Conservation (phyloP, 768 basidiomycete genomes). For the Kwoniella botswanensis region DNA sequence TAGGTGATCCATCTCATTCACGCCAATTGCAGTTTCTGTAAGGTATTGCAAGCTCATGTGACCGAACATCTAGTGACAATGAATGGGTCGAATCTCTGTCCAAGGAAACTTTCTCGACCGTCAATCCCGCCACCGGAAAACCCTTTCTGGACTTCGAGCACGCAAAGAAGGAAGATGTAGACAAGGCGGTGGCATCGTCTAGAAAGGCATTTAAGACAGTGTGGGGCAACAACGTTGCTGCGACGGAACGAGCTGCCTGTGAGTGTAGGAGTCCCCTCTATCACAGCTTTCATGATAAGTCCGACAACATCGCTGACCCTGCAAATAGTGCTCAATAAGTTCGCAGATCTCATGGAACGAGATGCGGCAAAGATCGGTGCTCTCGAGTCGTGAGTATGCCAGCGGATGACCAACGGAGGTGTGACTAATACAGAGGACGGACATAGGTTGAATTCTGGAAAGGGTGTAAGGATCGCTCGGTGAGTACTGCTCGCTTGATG, state of each 20-base stretch:
- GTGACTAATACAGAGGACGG: neutral
- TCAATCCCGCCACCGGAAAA: constrained; percentile 68
- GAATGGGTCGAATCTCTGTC: constrained; percentile 30
- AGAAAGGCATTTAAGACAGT: constrained; percentile 59
- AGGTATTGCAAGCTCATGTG: neutral
- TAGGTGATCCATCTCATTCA: constrained; percentile 2
- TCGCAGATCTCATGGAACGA: constrained; percentile 70
- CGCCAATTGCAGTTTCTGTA: neutral
- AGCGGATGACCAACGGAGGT: neutral
- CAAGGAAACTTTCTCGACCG: constrained; percentile 53
- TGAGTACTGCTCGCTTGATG: constrained; percentile 9
- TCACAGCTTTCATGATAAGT: neutral
- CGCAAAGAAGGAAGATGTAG: constrained; percentile 73
- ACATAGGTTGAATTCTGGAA: constrained; percentile 62
- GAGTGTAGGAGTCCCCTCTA: constrained; percentile 2
- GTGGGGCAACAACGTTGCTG: constrained; percentile 58
- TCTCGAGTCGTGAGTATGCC: constrained; percentile 62
- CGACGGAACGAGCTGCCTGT: constrained; percentile 51
- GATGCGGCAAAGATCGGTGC: constrained; percentile 72
- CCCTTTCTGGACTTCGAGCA: constrained; percentile 61
- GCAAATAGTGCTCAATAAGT: constrained; percentile 67
- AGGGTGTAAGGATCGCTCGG: constrained; percentile 60
- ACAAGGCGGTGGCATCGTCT: constrained; percentile 67
- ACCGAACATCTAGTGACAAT: constrained; percentile 9
- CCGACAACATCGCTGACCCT: neutral